Base-by-base conservation (phyloP, 305 asterid genomes). In the Plantago coronopus region DNA sequence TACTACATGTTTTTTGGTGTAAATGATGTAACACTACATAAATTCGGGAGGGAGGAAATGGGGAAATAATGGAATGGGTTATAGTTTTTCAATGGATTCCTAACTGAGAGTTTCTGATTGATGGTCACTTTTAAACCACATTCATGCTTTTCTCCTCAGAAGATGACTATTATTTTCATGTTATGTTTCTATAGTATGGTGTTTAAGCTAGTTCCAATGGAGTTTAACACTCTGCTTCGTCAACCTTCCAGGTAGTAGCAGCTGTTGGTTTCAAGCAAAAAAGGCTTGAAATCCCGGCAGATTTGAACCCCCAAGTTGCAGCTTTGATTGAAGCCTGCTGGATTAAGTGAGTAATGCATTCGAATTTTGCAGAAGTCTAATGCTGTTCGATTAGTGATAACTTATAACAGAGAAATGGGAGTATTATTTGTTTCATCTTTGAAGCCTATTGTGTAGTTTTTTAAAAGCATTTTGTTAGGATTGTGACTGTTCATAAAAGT, bases 241-340 rank as follows among this genome's bases (percentile, higher is more conserved):
- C n/a, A 42, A 53, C 63, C 67, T 59, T 63, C 43, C 67, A 91
- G 98, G 98, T 91, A 66, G 96, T 91, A 44, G 96, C 91, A 67
- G 98, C 98, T 48, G 98, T 91, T 57, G 96, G 87, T 59, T 88
- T 91, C 47, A 78, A 86, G 76, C 77, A 79, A 17, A 86, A 76
- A 76, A 81, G 95, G 74, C 98, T 88, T 49, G 96, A 91, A 66
- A 79, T 91, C 57, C 98, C 98, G 5, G 61, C 57, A n/a, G 88
- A 78, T 61, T 25, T 84, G 73, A 87, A 86, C 80, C 91, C 89
- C 70, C 87, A 76, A 74, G 76, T 91, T 61, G 91, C 91, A 66
- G 78, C 79, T 48, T 70, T 91, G 47, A 91, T 91, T 61, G 82
- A 74, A 74, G 76, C 83, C 55, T 91, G 98, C 81, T 91, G 96